Base-by-base conservation (phyloP, 371 early-diverging fungal genomes). In the Rhizopus stolonifer region DNA sequence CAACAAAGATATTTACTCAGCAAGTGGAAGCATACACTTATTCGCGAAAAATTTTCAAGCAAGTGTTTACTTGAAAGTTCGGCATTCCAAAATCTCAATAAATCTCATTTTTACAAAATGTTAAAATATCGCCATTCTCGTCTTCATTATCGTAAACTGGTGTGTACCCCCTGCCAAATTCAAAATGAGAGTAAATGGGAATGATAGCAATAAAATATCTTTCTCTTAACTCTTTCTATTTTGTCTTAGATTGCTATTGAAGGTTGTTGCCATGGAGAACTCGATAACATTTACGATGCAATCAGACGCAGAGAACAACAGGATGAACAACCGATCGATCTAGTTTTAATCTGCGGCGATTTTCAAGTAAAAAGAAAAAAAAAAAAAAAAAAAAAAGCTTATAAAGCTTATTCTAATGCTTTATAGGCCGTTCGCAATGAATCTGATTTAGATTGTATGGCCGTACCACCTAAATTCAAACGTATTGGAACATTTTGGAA, bases 331-430 rank as follows among this genome's bases (percentile, higher is more conserved):
- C 84, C 81, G 49, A 74, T 95, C 7, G 98, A 98, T 70, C 80
- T 98, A 22, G 70, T 99, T 0, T 62, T 99, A 25, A 92, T 99
- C 45, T 96, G 96, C 67, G 99, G 99, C 38, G 99, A 99, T 72
- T 94, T 99, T 68, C 95, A 97, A 81, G 91, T 86, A 68, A 17
- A 46, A 25, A 17, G 17, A 4, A 4, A 11, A 29, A 24, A 31
- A 49, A 4, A 32, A 22, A 15, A 23, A 34, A 2, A 7, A 15
- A 32, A 22, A 15, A 23, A 34, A 2, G 4, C 17, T 26, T 13
- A 23, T 17, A 32, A 45, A 14, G 19, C 6, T 42, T 13, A 50
- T 13, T 14, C 21, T 19, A 15, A 2, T 31, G 2, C 26, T n/a
- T 44, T 49, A 2, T 63, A 91, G 87, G 84, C 93, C 1, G 74